These are phyloP conservation scores for Avena sativa DNA, from an alignment of 176 grass and related monocot genomes.

Conservation along the genomic window DNA sequence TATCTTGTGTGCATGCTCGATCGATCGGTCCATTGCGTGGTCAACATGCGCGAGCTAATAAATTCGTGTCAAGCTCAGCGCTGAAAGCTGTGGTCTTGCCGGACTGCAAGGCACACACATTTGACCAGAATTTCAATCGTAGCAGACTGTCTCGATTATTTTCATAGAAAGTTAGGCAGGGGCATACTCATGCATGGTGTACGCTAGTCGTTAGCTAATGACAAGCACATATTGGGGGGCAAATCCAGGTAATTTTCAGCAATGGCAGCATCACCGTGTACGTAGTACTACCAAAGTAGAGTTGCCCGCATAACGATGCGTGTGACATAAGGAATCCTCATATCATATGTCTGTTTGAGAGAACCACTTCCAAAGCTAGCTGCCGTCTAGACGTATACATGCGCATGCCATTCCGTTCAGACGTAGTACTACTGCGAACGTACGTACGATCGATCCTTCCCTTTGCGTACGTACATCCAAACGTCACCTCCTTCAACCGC, in stretches of 20 bases:
- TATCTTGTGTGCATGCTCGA: neutral
- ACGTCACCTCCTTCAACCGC: neutral
- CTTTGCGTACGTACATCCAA: conserved; percentile 1
- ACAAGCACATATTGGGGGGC: neutral
- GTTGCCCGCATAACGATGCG: conserved; percentile 36
- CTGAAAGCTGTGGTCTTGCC: too few relatives aligned
- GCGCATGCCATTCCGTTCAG: neutral
- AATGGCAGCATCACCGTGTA: neutral
- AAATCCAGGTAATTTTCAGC: neutral
- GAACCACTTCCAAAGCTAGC: neutral
- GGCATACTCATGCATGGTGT: too few relatives aligned
- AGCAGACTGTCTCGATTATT: neutral
- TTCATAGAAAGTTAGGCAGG: neutral
- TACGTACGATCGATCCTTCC: neutral
- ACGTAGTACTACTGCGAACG: neutral
- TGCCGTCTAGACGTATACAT: neutral
- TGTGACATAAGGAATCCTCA: conserved; percentile 36
- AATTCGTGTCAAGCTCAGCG: neutral
- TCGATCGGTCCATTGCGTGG: neutral
- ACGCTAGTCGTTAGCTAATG: too few relatives aligned
- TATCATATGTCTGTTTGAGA: conserved; percentile 8
- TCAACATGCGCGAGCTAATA: conserved; percentile 28
- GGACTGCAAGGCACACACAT: neutral
- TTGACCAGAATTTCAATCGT: conserved; percentile 4
- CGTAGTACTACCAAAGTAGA: neutral